Evolutionary conservation across 169 alveolate genomes (phyloP).

Genomic region (Miamiensis avidus): DNA sequence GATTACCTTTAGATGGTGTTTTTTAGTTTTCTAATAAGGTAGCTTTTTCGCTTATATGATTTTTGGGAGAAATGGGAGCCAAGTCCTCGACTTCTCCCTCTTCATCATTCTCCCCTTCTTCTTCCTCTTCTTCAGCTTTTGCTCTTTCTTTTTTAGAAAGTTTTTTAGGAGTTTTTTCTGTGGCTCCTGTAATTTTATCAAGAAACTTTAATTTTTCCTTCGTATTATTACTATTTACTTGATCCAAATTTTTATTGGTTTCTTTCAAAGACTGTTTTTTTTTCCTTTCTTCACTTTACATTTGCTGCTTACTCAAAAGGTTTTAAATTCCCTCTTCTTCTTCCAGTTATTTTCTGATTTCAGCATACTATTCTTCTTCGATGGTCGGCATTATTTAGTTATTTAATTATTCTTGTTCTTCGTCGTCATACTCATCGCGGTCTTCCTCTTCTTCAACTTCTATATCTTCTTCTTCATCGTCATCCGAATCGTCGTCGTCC

Average conservation of each 20-base stretch:
- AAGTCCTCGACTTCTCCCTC: too few species aligned
- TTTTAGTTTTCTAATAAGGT: too few species aligned
- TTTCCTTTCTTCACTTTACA: too few species aligned
- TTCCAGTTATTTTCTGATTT: neutral
- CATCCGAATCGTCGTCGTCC: neutral
- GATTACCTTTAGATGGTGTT: too few species aligned
- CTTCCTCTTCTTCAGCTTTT: neutral
- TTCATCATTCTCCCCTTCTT: neutral
- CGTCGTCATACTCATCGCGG: neutral
- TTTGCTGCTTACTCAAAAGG: neutral
- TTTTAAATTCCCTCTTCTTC: neutral
- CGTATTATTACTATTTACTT: too few species aligned
- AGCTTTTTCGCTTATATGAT: too few species aligned
- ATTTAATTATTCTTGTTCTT: too few species aligned
- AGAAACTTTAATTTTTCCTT: neutral
- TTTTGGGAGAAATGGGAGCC: too few species aligned
- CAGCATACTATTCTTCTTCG: neutral
- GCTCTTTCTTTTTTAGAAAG: neutral
- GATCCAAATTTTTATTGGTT: too few species aligned
- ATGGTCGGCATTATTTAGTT: too few species aligned
- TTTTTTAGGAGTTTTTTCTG: neutral
- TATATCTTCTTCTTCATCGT: neutral
- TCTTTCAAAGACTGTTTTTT: too few species aligned
- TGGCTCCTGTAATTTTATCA: neutral
- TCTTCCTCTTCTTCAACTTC: neutral